Evolutionary conservation across 768 basidiomycete species (phyloP).

Genomic region (Trametes cubensis): DNA sequence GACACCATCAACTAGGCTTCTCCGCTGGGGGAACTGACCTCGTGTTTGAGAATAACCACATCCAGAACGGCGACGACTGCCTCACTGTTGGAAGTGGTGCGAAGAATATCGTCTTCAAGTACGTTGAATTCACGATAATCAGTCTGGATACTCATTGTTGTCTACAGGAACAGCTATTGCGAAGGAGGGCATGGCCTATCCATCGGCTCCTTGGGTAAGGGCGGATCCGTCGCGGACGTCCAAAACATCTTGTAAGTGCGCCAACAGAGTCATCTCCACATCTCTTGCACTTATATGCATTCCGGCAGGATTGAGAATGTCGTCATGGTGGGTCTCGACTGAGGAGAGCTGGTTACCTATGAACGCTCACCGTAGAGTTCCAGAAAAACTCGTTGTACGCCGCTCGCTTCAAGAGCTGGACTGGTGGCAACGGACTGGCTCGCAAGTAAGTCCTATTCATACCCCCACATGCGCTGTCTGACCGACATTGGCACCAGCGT

Average conservation of each 20-base stretch:
- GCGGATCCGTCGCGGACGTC: constrained; percentile 54
- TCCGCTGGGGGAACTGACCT: constrained; percentile 59
- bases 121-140: not conserved
- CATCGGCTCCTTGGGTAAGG: constrained; percentile 50
- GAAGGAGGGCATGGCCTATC: constrained; percentile 63
- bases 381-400: constrained; percentile 57
- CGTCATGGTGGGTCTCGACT: constrained; percentile 27
- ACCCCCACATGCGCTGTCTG: not conserved
- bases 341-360: not conserved
- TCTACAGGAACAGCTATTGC: constrained; percentile 52
- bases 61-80: constrained; percentile 66
- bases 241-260: constrained; percentile 56
- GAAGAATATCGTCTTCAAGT: constrained; percentile 50
- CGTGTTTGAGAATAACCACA: constrained; percentile 59
- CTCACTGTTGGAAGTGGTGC: constrained; percentile 60
- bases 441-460: constrained; percentile 43
- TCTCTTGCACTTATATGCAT: not conserved
- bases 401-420: constrained; percentile 72
- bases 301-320: constrained; percentile 33
- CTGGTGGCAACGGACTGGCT: constrained; percentile 60
- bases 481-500: constrained; percentile 38
- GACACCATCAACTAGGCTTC: constrained; percentile 35
- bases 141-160: not conserved
- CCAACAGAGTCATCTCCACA: too few species aligned
- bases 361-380: too few species aligned